phyloP scores from a whole-genome alignment of 75 land plant species.

The Isoetes taiwanensis region DNA sequence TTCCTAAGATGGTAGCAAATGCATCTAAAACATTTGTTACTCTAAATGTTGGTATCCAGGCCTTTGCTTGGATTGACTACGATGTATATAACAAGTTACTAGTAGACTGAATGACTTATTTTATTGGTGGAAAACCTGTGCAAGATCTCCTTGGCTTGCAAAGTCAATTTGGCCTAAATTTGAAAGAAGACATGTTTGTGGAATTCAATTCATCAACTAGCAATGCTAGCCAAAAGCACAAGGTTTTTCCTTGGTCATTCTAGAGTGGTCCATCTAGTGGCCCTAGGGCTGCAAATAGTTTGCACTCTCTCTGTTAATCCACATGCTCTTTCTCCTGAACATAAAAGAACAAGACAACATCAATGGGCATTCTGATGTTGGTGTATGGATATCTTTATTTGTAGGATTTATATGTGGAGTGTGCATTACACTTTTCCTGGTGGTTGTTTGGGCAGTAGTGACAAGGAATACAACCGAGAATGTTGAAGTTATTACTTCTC shows the following conservation, averaged over 20 bases:
- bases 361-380: background rate
- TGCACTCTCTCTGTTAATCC: background rate
- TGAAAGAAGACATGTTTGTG: background rate
- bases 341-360: background rate
- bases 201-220: background rate
- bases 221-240: conserved; percentile 1
- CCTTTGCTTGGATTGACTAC: conserved; percentile 59
- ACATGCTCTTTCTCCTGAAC: background rate
- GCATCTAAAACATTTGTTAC: conserved; percentile 20
- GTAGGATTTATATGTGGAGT: conserved; percentile 7
- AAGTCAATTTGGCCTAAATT: too few relatives aligned
- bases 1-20: conserved; percentile 21
- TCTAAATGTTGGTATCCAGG: conserved; percentile 30
- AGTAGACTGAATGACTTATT: conserved; percentile 39
- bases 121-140: background rate
- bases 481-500: too few relatives aligned
- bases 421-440: background rate
- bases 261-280: background rate
- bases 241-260: background rate
- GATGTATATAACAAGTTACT: conserved; percentile 27
- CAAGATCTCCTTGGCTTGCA: background rate
- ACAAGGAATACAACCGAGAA: too few relatives aligned
- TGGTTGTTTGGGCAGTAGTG: background rate
- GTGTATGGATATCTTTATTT: background rate
- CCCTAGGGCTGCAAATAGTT: background rate